phyloP scores from a whole-genome alignment of 2,329 filamentous ascomycete species.

The Diplodia seriata region DNA sequence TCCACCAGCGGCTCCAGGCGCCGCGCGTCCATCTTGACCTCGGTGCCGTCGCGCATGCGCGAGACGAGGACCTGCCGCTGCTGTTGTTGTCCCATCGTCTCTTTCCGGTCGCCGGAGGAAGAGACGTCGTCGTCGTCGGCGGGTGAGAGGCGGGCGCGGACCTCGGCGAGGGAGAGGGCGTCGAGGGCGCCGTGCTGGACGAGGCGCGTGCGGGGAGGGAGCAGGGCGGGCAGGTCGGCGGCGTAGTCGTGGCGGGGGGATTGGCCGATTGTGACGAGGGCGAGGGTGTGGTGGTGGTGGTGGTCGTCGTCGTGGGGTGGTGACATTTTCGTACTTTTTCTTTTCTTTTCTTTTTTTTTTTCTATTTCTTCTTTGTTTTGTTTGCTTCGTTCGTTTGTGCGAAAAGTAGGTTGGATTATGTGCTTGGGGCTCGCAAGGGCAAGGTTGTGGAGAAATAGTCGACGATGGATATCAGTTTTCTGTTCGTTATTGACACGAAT shows the following conservation, averaged over 20 bases:
- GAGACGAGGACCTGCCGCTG: neutral
- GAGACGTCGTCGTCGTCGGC: too few relatives aligned
- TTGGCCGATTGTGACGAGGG: slow-evolving; percentile 21
- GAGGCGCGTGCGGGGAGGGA: neutral
- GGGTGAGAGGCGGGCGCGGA: neutral
- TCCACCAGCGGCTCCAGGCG: neutral
- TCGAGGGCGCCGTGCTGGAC: slow-evolving; percentile 25
- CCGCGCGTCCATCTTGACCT: neutral
- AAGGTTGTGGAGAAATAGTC: too few relatives aligned
- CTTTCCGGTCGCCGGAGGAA: too few relatives aligned
- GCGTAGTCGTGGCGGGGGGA: slow-evolving; percentile 28
- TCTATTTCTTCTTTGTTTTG: neutral
- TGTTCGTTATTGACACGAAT: neutral
- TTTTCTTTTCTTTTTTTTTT: neutral
- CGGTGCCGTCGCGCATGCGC: slow-evolving; percentile 14
- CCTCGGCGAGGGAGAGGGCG: slow-evolving; percentile 11
- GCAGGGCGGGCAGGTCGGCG: slow-evolving; percentile 10
- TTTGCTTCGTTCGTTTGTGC: neutral
- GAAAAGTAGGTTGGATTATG: neutral
- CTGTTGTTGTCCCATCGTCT: neutral
- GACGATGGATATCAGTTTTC: too few relatives aligned
- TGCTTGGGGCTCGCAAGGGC: too few relatives aligned
- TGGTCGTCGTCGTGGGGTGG: neutral
- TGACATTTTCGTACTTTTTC: neutral
- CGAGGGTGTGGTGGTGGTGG: slow-evolving; percentile 12